Percentiles rank a stretch among this genome's conserved stretches.
Conservation (phyloP, 164 flowering plant genomes). For the Vitis vinifera region ASM3070453v1 NC_081822.1:5373501-5374000, state of each 20-base stretch:
- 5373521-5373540: not conserved
- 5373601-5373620: not conserved
- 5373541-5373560: too few relatives aligned
- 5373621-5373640: not conserved
- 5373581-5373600: not conserved
- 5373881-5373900: conserved; percentile 4
- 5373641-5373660: not conserved
- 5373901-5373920: not conserved
- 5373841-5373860: not conserved
- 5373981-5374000: conserved; percentile 95
- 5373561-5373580: too few relatives aligned
- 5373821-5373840: not conserved
- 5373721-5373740: too few relatives aligned
- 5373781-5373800: too few relatives aligned
- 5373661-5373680: not conserved
- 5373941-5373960: conserved; percentile 83
- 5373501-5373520: not conserved
- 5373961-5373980: conserved; percentile 96
- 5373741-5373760: too few relatives aligned
- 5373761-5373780: too few relatives aligned
- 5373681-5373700: not conserved
- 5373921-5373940: not conserved
- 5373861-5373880: not conserved
- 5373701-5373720: not conserved
- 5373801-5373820: not conserved